These are phyloP conservation scores for Stentor coeruleus DNA, from an alignment of 73 alveolate species.

Conservation along the genomic window DNA sequence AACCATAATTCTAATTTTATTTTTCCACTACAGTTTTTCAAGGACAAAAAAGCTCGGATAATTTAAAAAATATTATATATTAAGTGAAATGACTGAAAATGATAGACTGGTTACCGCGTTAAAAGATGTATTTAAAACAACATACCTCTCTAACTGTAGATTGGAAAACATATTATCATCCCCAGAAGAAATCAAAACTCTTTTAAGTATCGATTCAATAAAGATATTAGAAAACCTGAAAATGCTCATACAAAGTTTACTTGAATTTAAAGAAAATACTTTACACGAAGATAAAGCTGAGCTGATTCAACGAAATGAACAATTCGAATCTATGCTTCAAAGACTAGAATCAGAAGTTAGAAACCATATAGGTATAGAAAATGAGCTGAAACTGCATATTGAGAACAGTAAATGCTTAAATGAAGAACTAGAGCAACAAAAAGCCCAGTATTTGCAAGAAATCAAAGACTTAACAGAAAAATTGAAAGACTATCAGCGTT, in stretches of 20 bases:
- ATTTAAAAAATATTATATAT: too few relatives aligned
- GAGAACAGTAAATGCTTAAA: background rate
- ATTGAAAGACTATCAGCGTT: background rate
- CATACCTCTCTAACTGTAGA: background rate
- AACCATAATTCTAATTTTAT: too few relatives aligned
- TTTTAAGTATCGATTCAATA: background rate
- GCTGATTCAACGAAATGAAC: background rate
- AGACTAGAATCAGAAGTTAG: slow-evolving; percentile 23
- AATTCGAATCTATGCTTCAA: background rate
- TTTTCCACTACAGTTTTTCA: too few relatives aligned
- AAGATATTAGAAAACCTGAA: background rate
- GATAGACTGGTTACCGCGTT: too few relatives aligned
- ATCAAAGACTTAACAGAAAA: background rate
- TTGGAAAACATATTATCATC: background rate
- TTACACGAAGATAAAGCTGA: background rate
- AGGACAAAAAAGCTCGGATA: too few relatives aligned
- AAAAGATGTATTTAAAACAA: background rate
- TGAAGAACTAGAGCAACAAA: slow-evolving; percentile 8
- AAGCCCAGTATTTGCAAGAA: background rate
- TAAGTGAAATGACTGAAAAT: too few relatives aligned
- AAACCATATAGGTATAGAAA: background rate
- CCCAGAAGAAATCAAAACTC: background rate
- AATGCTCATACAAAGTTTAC: background rate
- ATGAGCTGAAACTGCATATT: background rate
- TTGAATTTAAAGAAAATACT: too few relatives aligned